Percentiles rank a stretch among this genome's conserved stretches.
phyloP scores from a whole-genome alignment of 495 filamentous ascomycete species.

The Trichoderma erinaceum region DNA sequence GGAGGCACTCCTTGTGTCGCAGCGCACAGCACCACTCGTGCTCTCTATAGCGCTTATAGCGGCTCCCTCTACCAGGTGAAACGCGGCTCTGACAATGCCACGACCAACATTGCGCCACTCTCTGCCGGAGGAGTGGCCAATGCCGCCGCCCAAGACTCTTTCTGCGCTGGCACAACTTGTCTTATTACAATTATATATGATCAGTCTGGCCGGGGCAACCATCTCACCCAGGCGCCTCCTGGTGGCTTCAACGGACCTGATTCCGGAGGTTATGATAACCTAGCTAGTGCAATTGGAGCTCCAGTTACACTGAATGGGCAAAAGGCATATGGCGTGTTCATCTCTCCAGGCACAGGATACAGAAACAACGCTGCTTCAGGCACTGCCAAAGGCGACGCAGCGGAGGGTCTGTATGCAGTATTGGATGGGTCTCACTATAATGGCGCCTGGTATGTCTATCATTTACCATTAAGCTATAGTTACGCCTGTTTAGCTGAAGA shows the following conservation, averaged over 20 bases:
- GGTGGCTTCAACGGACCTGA: constrained; percentile 49
- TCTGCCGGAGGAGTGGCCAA: constrained; percentile 49
- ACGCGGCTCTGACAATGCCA: constrained; percentile 43
- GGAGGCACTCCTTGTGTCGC: constrained; percentile 51
- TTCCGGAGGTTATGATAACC: constrained; percentile 48
- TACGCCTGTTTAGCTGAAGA: too few relatives aligned
- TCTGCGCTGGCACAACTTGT: constrained; percentile 52
- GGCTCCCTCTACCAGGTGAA: constrained; percentile 51
- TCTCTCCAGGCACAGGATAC: constrained; percentile 51
- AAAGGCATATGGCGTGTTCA: constrained; percentile 54
- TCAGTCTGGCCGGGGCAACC: constrained; percentile 51
- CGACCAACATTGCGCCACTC: constrained; percentile 41
- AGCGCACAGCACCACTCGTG: constrained; percentile 56
- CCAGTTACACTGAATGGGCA: constrained; percentile 52
- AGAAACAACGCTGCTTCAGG: constrained; percentile 45
- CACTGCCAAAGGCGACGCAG: constrained; percentile 45
- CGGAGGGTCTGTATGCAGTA: constrained; percentile 55
- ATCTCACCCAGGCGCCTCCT: constrained; percentile 50
- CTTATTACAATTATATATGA: constrained; percentile 56
- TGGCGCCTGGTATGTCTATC: constrained; percentile 28
- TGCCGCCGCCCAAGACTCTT: constrained; percentile 49
- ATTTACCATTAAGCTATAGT: too few relatives aligned
- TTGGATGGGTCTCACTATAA: constrained; percentile 57
- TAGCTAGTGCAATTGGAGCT: constrained; percentile 50
- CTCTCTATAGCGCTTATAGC: constrained; percentile 45